Evolutionary conservation across 345 rosid species (phyloP).

Genomic region (Hibiscus mutabilis): DNA sequence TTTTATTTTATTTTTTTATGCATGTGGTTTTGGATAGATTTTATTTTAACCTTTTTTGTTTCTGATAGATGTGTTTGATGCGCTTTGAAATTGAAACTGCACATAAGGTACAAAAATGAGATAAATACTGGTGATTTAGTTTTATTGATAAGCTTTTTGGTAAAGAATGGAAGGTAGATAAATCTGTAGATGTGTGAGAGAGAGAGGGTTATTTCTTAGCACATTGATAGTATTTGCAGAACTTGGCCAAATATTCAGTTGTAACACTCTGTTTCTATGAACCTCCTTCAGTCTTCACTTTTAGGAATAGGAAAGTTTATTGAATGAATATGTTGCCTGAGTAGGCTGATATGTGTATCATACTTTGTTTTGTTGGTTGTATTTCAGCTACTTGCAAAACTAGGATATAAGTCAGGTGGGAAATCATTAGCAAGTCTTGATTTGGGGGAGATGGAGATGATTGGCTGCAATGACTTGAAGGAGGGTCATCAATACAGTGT

Average conservation of each 20-base stretch:
- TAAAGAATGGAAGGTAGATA: neutral
- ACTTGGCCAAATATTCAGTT: neutral
- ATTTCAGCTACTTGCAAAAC: slow-evolving; percentile 57
- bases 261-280: neutral
- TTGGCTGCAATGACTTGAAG: slow-evolving; percentile 71
- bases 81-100: neutral
- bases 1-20: no score
- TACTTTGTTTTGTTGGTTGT: neutral
- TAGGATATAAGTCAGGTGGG: slow-evolving; percentile 62
- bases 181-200: neutral
- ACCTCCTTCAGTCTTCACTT: neutral
- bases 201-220: neutral
- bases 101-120: no score
- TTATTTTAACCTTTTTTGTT: neutral
- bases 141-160: neutral
- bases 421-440: slow-evolving; percentile 30
- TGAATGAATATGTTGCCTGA: neutral
- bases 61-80: neutral
- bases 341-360: slow-evolving; percentile 1
- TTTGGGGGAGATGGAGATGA: slow-evolving; percentile 34
- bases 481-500: slow-evolving; percentile 57
- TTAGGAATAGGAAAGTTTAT: neutral
- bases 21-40: no score
- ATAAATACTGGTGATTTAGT: neutral
- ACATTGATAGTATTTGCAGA: neutral